A percentile compares a stretch with the other conserved stretches of the same genome.
These are phyloP conservation scores for Iberis pinnata DNA, from an alignment of 345 rosid genomes.

Conservation along the genomic window DNA sequence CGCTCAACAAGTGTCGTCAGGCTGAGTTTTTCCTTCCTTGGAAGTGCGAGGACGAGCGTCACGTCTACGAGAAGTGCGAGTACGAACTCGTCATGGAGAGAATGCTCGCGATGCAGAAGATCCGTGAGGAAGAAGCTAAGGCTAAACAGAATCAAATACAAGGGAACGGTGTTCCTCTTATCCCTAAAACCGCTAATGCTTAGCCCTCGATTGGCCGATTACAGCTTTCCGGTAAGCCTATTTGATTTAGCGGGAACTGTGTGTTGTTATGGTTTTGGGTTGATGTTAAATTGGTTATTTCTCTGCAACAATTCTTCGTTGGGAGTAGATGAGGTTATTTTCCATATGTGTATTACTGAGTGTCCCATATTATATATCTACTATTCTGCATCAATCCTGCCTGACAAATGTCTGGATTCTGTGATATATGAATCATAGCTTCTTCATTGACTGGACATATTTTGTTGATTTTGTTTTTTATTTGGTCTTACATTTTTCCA, in stretches of 20 bases:
- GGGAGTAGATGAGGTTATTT: background rate
- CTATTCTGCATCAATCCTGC: too few relatives aligned
- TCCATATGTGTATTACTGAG: background rate
- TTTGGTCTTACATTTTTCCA: background rate
- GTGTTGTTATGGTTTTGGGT: slow-evolving; percentile 11
- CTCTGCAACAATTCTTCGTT: background rate
- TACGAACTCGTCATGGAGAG: slow-evolving; percentile 99
- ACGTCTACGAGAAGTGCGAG: slow-evolving; percentile 89
- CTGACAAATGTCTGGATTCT: background rate
- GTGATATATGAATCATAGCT: slow-evolving; percentile 11
- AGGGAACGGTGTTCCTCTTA: slow-evolving; percentile 50
- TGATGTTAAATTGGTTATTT: slow-evolving; percentile 2
- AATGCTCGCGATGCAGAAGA: slow-evolving; percentile 98
- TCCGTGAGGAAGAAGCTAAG: slow-evolving; percentile 70
- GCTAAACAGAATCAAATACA: slow-evolving; percentile 42
- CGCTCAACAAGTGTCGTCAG: slow-evolving; percentile 94
- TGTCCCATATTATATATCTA: too few relatives aligned
- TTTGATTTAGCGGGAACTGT: background rate
- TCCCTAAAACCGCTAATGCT: slow-evolving; percentile 82
- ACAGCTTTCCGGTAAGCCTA: slow-evolving; percentile 27
- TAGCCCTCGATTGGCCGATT: slow-evolving; percentile 32
- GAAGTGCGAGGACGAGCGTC: slow-evolving; percentile 97
- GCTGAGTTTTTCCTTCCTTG: slow-evolving; percentile 91
- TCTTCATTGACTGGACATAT: background rate
- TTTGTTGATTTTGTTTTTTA: background rate